Evolutionary conservation across 768 basidiomycete species (phyloP).

Genomic region (Leccinum arenicola): DNA sequence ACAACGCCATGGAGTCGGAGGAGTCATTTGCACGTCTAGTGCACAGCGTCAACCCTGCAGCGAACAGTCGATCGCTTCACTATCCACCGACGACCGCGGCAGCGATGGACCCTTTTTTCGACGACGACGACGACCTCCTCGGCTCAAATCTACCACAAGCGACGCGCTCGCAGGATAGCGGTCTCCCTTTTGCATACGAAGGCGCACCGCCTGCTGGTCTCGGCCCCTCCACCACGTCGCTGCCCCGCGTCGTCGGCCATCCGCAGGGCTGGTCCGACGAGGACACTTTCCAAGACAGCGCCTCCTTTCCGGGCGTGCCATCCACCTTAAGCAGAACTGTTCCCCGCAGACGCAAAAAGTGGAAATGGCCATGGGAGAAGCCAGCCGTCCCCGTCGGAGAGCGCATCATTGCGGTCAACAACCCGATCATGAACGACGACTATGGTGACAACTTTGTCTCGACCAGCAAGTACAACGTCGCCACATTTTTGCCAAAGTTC

Average conservation of each 20-base stretch:
- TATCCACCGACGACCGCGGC: constrained; percentile 50
- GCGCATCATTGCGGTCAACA: constrained; percentile 81
- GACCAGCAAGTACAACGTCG: constrained; percentile 92
- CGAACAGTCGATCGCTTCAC: constrained; percentile 24
- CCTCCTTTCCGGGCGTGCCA: constrained; percentile 36
- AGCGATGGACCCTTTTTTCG: constrained; percentile 76
- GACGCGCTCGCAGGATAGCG: constrained; percentile 46
- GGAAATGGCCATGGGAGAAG: constrained; percentile 87
- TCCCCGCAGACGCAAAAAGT: constrained; percentile 33
- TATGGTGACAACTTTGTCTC: constrained; percentile 83
- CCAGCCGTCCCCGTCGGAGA: constrained; percentile 65
- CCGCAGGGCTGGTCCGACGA: constrained; percentile 78
- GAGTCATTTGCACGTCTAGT: constrained; percentile 31
- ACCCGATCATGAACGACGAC: constrained; percentile 59
- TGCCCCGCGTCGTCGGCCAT: constrained; percentile 37
- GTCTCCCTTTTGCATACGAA: constrained; percentile 53
- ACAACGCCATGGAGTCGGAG: constrained; percentile 22
- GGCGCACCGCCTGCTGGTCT: constrained; percentile 63
- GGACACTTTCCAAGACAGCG: constrained; percentile 46
- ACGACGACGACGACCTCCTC: constrained; percentile 64
- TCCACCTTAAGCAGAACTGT: constrained; percentile 15
- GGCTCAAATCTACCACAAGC: constrained; percentile 17
- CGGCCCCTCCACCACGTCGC: constrained; percentile 47
- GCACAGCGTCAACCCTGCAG: constrained; percentile 26
- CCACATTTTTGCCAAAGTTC: constrained; percentile 91